phyloP scores from a whole-genome alignment of 495 filamentous ascomycete genomes.

The Chaetomium cochliodes region DNA sequence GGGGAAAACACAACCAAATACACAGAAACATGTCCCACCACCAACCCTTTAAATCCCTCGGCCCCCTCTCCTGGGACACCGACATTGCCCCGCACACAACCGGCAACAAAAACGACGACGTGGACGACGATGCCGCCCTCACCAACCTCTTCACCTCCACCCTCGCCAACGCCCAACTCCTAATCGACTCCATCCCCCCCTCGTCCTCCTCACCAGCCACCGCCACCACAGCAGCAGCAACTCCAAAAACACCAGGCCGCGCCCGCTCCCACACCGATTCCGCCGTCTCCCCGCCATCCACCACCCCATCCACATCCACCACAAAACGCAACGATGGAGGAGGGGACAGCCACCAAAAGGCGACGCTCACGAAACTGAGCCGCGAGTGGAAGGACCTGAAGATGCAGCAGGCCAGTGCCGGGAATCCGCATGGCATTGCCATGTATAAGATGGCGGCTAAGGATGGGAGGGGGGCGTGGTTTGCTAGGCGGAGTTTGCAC shows the following conservation, averaged over 20 bases:
- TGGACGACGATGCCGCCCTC: slow-evolving; percentile 52
- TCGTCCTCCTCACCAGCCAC: slow-evolving; percentile 20
- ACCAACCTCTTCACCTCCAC: slow-evolving; percentile 56
- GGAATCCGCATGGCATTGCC: slow-evolving; percentile 72
- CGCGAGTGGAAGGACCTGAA: slow-evolving; percentile 88
- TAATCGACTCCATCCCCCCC: slow-evolving; percentile 72
- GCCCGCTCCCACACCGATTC: slow-evolving; percentile 38
- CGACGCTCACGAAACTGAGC: slow-evolving; percentile 47
- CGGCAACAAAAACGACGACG: not conserved
- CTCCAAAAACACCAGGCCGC: slow-evolving; percentile 18
- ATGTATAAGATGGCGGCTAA: slow-evolving; percentile 77
- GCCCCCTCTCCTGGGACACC: slow-evolving; percentile 62
- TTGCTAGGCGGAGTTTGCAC: slow-evolving; percentile 81
- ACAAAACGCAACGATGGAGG: not conserved
- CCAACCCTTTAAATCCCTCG: slow-evolving; percentile 70
- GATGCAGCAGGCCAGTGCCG: slow-evolving; percentile 49
- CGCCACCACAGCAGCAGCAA: not conserved
- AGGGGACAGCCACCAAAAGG: not conserved
- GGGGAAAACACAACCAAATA: not conserved
- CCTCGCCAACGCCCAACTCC: slow-evolving; percentile 62
- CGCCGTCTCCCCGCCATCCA: slow-evolving; percentile 18
- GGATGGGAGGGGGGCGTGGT: slow-evolving; percentile 87
- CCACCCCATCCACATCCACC: not conserved
- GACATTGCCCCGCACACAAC: slow-evolving; percentile 39
- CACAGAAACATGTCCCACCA: slow-evolving; percentile 42